A percentile compares a stretch with the other conserved stretches of the same genome.
phyloP scores from a whole-genome alignment of 148 eudicot species.

The Camellia lanceoleosa region DNA sequence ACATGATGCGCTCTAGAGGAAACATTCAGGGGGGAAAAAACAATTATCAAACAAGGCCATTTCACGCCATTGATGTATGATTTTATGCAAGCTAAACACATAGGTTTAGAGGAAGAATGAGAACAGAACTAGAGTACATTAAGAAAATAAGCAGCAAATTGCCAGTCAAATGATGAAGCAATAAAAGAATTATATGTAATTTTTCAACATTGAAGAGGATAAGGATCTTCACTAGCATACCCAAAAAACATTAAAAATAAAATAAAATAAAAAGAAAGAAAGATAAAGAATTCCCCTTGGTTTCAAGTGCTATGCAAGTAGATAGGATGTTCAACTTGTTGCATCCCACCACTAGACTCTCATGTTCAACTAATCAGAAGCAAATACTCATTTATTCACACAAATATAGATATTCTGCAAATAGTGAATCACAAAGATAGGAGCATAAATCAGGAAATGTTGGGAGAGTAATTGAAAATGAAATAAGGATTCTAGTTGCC shows the following conservation, averaged over 20 bases:
- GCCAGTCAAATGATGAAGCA: not conserved
- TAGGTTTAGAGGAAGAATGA: not conserved
- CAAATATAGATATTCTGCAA: not conserved
- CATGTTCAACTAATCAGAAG: not conserved
- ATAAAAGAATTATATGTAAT: not conserved
- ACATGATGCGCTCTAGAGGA: constrained; percentile 65
- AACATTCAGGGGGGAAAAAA: not conserved
- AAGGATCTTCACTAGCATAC: not conserved
- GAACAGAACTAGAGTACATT: not conserved
- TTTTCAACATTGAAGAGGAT: not conserved
- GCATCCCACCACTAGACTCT: not conserved
- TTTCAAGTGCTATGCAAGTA: not conserved
- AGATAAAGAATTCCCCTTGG: not conserved
- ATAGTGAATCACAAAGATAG: not conserved
- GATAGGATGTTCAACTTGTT: not conserved
- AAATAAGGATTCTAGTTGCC: not conserved
- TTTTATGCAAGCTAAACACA: not conserved
- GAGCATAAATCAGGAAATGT: not conserved
- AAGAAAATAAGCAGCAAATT: not conserved
- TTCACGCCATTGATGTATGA: not conserved
- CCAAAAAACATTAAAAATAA: too few species aligned
- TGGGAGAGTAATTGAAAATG: not conserved
- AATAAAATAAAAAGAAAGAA: not conserved
- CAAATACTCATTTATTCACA: not conserved
- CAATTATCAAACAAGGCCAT: not conserved